phyloP scores from a whole-genome alignment of 2,329 filamentous ascomycete species.

The Remersonia thermophila region DNA sequence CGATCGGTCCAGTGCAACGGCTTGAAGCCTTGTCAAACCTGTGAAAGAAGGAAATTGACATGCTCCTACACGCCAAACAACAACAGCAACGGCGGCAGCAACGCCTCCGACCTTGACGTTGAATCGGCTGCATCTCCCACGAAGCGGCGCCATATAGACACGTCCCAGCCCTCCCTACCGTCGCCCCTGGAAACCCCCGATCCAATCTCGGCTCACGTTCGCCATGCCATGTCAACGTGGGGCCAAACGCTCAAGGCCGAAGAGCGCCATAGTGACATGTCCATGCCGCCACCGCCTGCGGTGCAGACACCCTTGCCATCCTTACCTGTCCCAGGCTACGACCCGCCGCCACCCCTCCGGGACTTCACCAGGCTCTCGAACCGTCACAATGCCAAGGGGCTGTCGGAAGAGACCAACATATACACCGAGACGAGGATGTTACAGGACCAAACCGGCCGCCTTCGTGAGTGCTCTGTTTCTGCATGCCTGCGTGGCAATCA shows the following conservation, averaged over 20 bases:
- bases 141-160: conserved; percentile 25
- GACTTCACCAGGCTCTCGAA: conserved; percentile 24
- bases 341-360: conserved; percentile 15
- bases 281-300: conserved; percentile 5
- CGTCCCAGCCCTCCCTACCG: conserved; percentile 13
- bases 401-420: conserved; percentile 44
- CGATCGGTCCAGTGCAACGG: conserved; percentile 41
- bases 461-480: conserved; percentile 31
- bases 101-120: conserved; percentile 19
- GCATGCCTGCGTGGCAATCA: not conserved
- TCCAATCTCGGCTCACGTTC: conserved; percentile 7
- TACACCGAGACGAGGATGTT: conserved; percentile 45
- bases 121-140: conserved; percentile 24
- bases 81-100: conserved; percentile 1
- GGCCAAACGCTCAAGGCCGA: conserved; percentile 11
- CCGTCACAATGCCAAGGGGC: conserved; percentile 29
- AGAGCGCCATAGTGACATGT: conserved; percentile 6
- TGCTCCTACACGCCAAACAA: conserved; percentile 31
- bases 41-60: conserved; percentile 37
- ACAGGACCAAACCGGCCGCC: conserved; percentile 43
- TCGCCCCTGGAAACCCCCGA: conserved; percentile 12
- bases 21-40: conserved; percentile 43
- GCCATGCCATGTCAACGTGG: conserved; percentile 13
- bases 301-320: conserved; percentile 9
- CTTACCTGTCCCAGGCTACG: conserved; percentile 10